Conservation (phyloP, 73 alveolate species). For the Paraurostyla sp. region DNA sequence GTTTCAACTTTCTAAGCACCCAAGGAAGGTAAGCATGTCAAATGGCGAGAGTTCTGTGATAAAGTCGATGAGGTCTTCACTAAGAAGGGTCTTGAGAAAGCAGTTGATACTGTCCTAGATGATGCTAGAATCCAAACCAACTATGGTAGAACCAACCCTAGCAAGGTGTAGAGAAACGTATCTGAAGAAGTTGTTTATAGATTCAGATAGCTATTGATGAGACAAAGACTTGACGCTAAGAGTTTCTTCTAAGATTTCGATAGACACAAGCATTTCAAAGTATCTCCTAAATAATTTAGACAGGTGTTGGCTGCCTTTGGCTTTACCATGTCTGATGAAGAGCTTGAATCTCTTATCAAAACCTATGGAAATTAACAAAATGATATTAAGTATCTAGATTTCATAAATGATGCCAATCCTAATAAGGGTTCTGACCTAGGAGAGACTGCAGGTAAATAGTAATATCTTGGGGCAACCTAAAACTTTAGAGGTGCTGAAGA, state of each 20-base stretch:
- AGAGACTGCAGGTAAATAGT: slow-evolving; percentile 43
- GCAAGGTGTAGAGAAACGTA: slow-evolving; percentile 76
- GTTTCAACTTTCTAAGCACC: slow-evolving; percentile 77
- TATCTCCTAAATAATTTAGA: slow-evolving; percentile 90
- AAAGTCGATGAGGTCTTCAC: slow-evolving; percentile 92
- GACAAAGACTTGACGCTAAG: slow-evolving; percentile 90
- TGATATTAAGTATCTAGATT: slow-evolving; percentile 87
- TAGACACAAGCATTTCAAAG: slow-evolving; percentile 87
- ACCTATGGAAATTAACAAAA: slow-evolving; percentile 88
- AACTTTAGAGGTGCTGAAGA: slow-evolving; percentile 67
- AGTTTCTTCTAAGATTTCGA: slow-evolving; percentile 93
- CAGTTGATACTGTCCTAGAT: slow-evolving; percentile 79
- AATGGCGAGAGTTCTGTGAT: slow-evolving; percentile 94
- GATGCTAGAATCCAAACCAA: slow-evolving; percentile 82
- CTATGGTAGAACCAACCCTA: slow-evolving; percentile 84
- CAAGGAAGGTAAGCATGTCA: slow-evolving; percentile 80
- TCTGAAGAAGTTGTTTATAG: slow-evolving; percentile 77
- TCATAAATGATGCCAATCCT: slow-evolving; percentile 85
- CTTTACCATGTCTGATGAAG: slow-evolving; percentile 83
- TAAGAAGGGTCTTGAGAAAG: slow-evolving; percentile 89
- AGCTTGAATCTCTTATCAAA: slow-evolving; percentile 83
- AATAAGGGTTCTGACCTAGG: slow-evolving; percentile 53
- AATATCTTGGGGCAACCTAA: slow-evolving; percentile 51
- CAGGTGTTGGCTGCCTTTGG: slow-evolving; percentile 85
- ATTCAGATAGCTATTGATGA: slow-evolving; percentile 77